Conservation (phyloP, 441 rosid species). For the Pelargonium fulgidum region DNA sequence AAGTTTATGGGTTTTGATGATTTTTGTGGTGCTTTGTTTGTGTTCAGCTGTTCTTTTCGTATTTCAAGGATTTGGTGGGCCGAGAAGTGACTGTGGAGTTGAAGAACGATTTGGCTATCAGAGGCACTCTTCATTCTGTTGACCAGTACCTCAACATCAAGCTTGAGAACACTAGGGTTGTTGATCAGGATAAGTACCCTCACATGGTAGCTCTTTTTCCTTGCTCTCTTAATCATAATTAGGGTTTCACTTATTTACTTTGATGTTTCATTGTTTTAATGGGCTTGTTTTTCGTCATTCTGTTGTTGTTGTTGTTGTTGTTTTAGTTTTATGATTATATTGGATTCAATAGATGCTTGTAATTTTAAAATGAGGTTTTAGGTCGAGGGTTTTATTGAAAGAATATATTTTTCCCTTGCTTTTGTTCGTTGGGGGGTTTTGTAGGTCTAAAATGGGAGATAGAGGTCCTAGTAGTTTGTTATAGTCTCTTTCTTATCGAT, state of each 20-base stretch:
- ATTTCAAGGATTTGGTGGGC: slow-evolving; percentile 98
- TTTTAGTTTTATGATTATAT: too few relatives aligned
- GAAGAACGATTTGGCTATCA: slow-evolving; percentile 92
- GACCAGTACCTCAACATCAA: slow-evolving; percentile 98
- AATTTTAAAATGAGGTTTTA: too few relatives aligned
- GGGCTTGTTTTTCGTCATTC: neutral
- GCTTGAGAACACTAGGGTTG: slow-evolving; percentile 97
- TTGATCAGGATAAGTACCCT: slow-evolving; percentile 97
- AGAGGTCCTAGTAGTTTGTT: too few relatives aligned
- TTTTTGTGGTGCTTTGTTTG: slow-evolving; percentile 5
- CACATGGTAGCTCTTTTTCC: slow-evolving; percentile 59
- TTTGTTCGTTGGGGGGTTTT: too few relatives aligned
- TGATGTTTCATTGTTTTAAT: neutral
- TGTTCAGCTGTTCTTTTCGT: slow-evolving; percentile 90
- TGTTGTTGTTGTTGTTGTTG: too few relatives aligned
- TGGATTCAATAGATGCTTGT: too few relatives aligned
- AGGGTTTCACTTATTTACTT: neutral
- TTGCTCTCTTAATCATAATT: neutral
- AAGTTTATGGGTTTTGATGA: too few relatives aligned
- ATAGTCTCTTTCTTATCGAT: too few relatives aligned
- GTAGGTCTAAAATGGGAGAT: too few relatives aligned
- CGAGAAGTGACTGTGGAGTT: slow-evolving; percentile 97
- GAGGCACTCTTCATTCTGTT: slow-evolving; percentile 96
- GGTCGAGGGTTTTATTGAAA: too few relatives aligned
- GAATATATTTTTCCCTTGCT: too few relatives aligned